Conservation (phyloP, 176 grass and related monocot genomes). For the Olyra latifolia region DNA sequence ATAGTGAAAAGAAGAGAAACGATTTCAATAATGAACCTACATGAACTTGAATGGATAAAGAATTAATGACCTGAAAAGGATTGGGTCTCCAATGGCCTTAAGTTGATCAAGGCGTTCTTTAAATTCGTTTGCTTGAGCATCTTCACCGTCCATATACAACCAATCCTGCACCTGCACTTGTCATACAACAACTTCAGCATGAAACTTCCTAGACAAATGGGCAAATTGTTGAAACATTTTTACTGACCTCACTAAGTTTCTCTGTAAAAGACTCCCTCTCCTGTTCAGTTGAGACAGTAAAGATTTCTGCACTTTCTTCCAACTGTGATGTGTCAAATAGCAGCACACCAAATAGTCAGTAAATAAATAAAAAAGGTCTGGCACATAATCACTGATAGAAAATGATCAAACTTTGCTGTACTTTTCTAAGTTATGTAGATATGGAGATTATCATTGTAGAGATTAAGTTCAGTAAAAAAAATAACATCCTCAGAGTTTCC, state of each 20-base stretch:
- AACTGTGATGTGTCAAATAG: slow-evolving; percentile 50
- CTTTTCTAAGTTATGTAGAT: slow-evolving; percentile 14
- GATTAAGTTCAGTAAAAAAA: background rate
- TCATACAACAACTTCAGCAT: slow-evolving; percentile 25
- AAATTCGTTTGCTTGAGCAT: slow-evolving; percentile 91
- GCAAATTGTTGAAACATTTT: slow-evolving; percentile 10
- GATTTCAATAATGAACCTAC: slow-evolving; percentile 3
- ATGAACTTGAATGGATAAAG: background rate
- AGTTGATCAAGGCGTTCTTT: slow-evolving; percentile 84
- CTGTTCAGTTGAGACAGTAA: slow-evolving; percentile 86
- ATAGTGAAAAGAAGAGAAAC: slow-evolving; percentile 21
- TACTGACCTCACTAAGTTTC: slow-evolving; percentile 79
- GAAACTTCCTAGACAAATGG: slow-evolving; percentile 13
- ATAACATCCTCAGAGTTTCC: background rate
- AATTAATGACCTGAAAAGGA: slow-evolving; percentile 85
- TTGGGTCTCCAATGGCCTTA: slow-evolving; percentile 81
- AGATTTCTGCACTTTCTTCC: slow-evolving; percentile 78
- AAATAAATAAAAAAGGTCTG: slow-evolving; percentile 15
- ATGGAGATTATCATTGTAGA: background rate
- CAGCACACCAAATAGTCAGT: slow-evolving; percentile 33
- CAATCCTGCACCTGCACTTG: slow-evolving; percentile 88
- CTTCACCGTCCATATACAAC: slow-evolving; percentile 98
- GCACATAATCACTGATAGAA: background rate
- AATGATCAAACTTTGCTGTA: background rate
- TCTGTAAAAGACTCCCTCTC: slow-evolving; percentile 72